Evolutionary conservation across 1,284 basidiomycete species (phyloP), one percentile per base, ranked within the genome.

Genomic region (Chiua sp.): DNA sequence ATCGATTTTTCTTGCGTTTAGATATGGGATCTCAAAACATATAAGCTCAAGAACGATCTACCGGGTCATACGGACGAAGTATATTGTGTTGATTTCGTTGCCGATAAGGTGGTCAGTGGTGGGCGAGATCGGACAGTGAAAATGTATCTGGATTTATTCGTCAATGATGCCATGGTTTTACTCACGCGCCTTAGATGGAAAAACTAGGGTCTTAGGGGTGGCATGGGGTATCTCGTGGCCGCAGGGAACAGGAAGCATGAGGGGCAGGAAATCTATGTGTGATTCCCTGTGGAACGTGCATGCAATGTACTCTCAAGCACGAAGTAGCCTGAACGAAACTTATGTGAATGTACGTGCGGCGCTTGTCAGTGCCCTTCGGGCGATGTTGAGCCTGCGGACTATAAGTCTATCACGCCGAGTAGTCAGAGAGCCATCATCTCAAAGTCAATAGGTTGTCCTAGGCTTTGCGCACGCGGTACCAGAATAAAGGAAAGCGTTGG

Each of bases 31-130:
- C 80, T 98, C 61, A 95, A 94, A 75, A 96, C 94, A 20, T 94
- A 93, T 77, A 98, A 98, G 77, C 90, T 98, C 65, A 91, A 94
- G 70, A 88, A 87, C 4, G 97, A 99, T 75, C 84, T 99, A 28
- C 94, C 96, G 0, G 98, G 97, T 4, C 98, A 99, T 73, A 93
- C 92, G 0, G 97, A 99, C 71, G 98, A 99, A 75, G 97, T 99
- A 30, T 98, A 98, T 78, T 99, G 97, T 71, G 97, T 99, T 22
- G 96, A 98, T 75, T 98, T 97, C 72, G 94, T 98, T 1, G 97
- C 96, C 2, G 97, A 99, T 79, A 98, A 98, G 76, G 87, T 98
- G 35, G 96, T 98, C 62, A 97, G 94, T 73, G 98, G 96, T 16
- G 97, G 98, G 37, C 77, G 86, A 42, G 91, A 92, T 74, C 79